These are phyloP conservation scores for Vanrija sp. DNA, from an alignment of 1,284 basidiomycete genomes.

Conservation along the genomic window DNA sequence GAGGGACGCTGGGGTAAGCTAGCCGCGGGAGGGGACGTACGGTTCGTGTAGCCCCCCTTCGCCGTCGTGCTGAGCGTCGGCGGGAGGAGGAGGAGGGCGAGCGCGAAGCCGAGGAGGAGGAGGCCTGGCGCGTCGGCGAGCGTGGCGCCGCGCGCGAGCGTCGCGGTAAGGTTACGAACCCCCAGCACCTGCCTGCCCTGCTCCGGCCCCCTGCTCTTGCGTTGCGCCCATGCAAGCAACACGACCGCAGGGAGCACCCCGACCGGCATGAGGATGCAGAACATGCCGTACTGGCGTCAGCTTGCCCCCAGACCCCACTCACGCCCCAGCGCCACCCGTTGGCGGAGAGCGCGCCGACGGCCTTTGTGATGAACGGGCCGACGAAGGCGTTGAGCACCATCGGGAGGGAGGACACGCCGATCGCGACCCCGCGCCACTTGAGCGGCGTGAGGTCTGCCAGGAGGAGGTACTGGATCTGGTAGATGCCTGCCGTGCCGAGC, in stretches of 20 bases:
- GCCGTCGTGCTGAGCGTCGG: constrained; percentile 32
- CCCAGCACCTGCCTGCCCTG: too few relatives aligned
- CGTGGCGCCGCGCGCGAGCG: too few relatives aligned
- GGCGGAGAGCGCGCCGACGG: constrained; percentile 53
- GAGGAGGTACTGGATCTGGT: constrained; percentile 22
- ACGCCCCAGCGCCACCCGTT: constrained; percentile 66
- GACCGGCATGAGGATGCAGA: constrained; percentile 44
- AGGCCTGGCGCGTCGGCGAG: constrained; percentile 28
- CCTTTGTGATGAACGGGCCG: constrained; percentile 55
- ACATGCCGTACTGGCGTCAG: constrained; percentile 25
- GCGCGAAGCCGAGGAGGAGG: constrained; percentile 33
- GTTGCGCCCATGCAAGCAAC: too few relatives aligned
- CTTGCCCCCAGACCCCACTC: not conserved
- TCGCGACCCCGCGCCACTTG: constrained; percentile 68
- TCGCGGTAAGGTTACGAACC: too few relatives aligned
- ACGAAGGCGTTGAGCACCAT: constrained; percentile 54
- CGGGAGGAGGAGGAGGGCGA: constrained; percentile 37
- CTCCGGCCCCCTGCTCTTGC: too few relatives aligned
- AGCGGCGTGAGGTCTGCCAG: constrained; percentile 70
- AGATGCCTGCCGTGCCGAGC: constrained; percentile 34
- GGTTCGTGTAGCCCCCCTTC: constrained; percentile 32
- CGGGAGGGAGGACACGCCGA: constrained; percentile 62
- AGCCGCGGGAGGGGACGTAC: constrained; percentile 12
- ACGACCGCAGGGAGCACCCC: constrained; percentile 21
- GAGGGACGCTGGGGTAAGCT: constrained; percentile 24